Conservation (phyloP, 768 basidiomycete species). For the Rhizopogon vulgaris region DNA sequence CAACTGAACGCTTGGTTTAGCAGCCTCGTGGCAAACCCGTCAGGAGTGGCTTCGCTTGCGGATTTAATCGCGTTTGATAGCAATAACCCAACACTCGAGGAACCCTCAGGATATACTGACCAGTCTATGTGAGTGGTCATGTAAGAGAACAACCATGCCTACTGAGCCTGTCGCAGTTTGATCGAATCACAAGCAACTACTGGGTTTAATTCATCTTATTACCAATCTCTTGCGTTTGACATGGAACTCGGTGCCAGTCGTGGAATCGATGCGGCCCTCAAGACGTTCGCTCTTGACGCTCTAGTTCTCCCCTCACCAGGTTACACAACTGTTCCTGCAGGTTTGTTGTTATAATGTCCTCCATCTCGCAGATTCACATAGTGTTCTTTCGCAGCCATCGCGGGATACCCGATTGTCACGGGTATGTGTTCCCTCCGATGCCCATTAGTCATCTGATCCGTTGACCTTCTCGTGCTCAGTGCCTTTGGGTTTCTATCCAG, state of each 20-base stretch:
- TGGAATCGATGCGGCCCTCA: constrained; percentile 50
- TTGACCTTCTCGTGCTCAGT: constrained; percentile 10
- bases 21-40: constrained; percentile 43
- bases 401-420: constrained; percentile 30
- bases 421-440: constrained; percentile 10
- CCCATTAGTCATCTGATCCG: background rate
- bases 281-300: constrained; percentile 40
- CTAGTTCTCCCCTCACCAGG: constrained; percentile 39
- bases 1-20: constrained; percentile 45
- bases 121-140: constrained; percentile 25
- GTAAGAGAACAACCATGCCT: constrained; percentile 5
- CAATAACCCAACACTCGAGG: constrained; percentile 43
- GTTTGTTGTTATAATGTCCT: constrained; percentile 4
- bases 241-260: constrained; percentile 41
- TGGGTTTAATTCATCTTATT: constrained; percentile 29
- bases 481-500: constrained; percentile 34
- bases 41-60: constrained; percentile 52
- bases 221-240: constrained; percentile 39
- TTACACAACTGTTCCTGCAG: constrained; percentile 13
- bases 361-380: background rate
- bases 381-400: constrained; percentile 19
- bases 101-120: constrained; percentile 25
- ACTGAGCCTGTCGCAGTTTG: constrained; percentile 8
- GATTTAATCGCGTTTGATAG: constrained; percentile 54
- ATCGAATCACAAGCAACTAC: constrained; percentile 20